Percentiles rank a stretch among this genome's conserved stretches.
Conservation (phyloP, 768 basidiomycete genomes). For the Leccinum subgranulosum region DNA sequence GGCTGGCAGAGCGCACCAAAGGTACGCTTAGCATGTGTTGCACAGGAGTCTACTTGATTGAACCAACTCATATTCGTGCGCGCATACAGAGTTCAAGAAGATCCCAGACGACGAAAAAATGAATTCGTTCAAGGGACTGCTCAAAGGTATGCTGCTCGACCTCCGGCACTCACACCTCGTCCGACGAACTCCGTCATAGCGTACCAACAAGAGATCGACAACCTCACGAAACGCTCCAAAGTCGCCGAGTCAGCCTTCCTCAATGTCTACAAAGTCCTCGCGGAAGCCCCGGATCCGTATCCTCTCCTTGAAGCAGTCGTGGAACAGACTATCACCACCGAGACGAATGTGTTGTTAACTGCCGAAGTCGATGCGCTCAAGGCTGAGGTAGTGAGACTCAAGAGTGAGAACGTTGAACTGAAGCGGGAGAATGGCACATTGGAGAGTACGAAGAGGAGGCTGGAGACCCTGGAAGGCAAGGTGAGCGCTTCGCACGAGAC, state of each 20-base stretch:
- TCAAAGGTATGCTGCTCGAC: slow-evolving; percentile 60
- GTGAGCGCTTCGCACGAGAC: slow-evolving; percentile 35
- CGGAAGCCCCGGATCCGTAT: slow-evolving; percentile 97
- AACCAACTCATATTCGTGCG: not conserved
- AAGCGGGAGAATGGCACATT: slow-evolving; percentile 64
- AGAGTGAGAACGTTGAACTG: slow-evolving; percentile 81
- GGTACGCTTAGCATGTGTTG: slow-evolving; percentile 42
- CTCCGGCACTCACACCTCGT: not conserved
- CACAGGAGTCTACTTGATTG: not conserved
- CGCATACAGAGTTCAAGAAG: slow-evolving; percentile 85
- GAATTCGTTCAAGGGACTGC: slow-evolving; percentile 80
- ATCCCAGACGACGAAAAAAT: slow-evolving; percentile 87
- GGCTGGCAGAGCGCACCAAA: slow-evolving; percentile 92
- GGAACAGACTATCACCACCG: slow-evolving; percentile 87
- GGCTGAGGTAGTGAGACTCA: slow-evolving; percentile 64
- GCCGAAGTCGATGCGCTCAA: slow-evolving; percentile 85
- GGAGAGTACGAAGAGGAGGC: slow-evolving; percentile 72
- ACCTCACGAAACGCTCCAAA: slow-evolving; percentile 89
- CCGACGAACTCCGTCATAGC: slow-evolving; percentile 41
- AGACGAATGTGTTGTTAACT: slow-evolving; percentile 21
- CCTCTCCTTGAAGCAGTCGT: slow-evolving; percentile 94
- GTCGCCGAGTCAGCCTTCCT: slow-evolving; percentile 92
- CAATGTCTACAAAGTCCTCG: slow-evolving; percentile 94
- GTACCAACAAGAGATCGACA: slow-evolving; percentile 96
- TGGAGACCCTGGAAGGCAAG: slow-evolving; percentile 81